Evolutionary conservation across 2,329 filamentous ascomycete species (phyloP), one percentile per base, ranked within the genome.

Genomic region (Byssothecium circinans): DNA sequence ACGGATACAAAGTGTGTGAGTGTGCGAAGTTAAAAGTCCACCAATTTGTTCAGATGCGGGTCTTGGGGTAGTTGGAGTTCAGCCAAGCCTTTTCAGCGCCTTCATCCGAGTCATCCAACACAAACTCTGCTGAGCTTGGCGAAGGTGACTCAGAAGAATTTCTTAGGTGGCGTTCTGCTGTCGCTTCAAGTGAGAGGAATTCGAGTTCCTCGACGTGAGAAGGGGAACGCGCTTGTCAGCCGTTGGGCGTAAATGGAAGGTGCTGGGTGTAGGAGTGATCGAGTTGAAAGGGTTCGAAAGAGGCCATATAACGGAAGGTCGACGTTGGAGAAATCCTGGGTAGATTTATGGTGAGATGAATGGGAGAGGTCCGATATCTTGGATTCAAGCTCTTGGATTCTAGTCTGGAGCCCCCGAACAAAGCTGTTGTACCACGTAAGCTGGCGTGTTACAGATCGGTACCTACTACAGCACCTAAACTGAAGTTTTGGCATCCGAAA

Each of bases 1-100:
- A 71, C 0, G 75, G 75, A 40, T 78, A 78, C 1, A 78, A 53
- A 0, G 75, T 78, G 41, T 77, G 74, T 1, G 72, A 76, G 49
- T 78, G 75, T 0, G 74, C 70, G 55, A 76, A 78, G 57, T 78
- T n/a, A 78, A 39, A 76, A 76, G 11, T 72, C 44, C n/a, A 46
- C 48, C 19, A 51, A 25, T 8, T 42, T 33, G 15, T 34, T 22
- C n/a, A 43, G 18, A 43, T 43, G 41, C 6, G 41, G 17, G n/a
- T 43, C 41, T 15, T 22, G 15, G 8, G 40, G 40, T 20, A 30
- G 5, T 17, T 17, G n/a, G 10, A 42, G 37, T 3, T 40, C 23
- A 18, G 37, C 18, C 12, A 40, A 19, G 4, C 10, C 34, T 6
- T 36, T 19, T 15, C 12, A 3, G 37, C 6, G 25, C 14, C 15